Conservation (phyloP, 2,329 filamentous ascomycete genomes). For the Xylaria sp. region DNA sequence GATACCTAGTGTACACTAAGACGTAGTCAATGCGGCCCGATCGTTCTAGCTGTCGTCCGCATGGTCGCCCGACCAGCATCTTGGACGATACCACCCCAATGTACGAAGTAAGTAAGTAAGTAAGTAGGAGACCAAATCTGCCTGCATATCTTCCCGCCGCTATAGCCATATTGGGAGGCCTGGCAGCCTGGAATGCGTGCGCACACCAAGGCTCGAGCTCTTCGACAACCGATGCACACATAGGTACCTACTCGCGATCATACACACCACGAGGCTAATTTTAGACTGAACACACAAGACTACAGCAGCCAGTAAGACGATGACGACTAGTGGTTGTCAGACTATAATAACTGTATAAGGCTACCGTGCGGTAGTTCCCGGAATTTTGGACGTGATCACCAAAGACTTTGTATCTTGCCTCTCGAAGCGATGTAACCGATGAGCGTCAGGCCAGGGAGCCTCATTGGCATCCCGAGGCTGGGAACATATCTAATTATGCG, state of each 20-base stretch:
- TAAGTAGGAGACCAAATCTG: background rate
- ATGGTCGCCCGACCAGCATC: slow-evolving; percentile 9
- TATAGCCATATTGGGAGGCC: slow-evolving; percentile 1
- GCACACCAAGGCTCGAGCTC: background rate
- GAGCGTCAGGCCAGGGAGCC: background rate
- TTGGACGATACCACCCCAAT: slow-evolving; percentile 3
- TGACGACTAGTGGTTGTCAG: background rate
- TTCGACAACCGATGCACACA: background rate
- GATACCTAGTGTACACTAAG: background rate
- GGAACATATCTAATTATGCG: slow-evolving; percentile 31
- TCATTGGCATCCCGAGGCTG: slow-evolving; percentile 34
- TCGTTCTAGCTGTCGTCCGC: slow-evolving; percentile 11
- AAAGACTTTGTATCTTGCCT: background rate
- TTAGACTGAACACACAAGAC: slow-evolving; percentile 15
- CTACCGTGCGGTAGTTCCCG: background rate
- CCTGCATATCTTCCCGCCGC: slow-evolving; percentile 6
- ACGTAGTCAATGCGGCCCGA: slow-evolving; percentile 19
- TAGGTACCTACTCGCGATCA: background rate
- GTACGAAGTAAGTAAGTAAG: too few species aligned
- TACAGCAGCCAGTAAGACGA: background rate
- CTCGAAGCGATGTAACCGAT: background rate
- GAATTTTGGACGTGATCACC: background rate
- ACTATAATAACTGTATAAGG: slow-evolving; percentile 2
- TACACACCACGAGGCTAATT: slow-evolving; percentile 32
- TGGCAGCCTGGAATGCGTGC: background rate